Percentiles rank a stretch among this genome's conserved stretches.
phyloP scores from a whole-genome alignment of 1,284 basidiomycete species.

The Trametes polyzona region DNA sequence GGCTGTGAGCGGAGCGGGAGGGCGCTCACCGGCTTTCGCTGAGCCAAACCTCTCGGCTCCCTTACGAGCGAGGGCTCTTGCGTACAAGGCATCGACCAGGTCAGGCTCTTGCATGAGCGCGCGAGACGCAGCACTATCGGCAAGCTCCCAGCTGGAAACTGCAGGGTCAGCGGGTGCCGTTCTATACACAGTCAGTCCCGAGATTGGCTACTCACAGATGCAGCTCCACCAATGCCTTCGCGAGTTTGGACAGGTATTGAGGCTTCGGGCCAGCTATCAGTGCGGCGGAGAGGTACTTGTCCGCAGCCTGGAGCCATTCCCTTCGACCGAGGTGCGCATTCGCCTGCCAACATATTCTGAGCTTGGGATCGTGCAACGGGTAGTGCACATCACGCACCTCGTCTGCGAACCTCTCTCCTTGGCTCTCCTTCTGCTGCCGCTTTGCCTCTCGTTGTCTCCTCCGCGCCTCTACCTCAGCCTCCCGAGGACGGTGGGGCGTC shows the following conservation, averaged over 20 bases:
- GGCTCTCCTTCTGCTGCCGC: constrained; percentile 1
- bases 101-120: constrained; percentile 47
- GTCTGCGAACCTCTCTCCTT: constrained; percentile 7
- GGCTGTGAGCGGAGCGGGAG: background rate
- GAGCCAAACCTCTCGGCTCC: constrained; percentile 39
- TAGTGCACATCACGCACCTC: constrained; percentile 5
- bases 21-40: constrained; percentile 42
- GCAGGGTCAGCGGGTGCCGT: background rate
- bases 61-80: constrained; percentile 47
- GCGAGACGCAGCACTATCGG: constrained; percentile 44
- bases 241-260: constrained; percentile 44
- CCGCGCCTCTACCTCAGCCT: constrained; percentile 15
- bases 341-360: constrained; percentile 19
- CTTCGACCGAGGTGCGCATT: constrained; percentile 29
- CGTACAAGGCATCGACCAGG: constrained; percentile 46
- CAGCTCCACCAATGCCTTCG: constrained; percentile 45
- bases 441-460: constrained; percentile 8
- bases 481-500: constrained; percentile 8
- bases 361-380: too few relatives aligned
- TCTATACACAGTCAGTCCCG: background rate
- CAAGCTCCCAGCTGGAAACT: constrained; percentile 43
- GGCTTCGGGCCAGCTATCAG: constrained; percentile 29
- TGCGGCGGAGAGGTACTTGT: constrained; percentile 30
- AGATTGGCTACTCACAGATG: constrained; percentile 36
- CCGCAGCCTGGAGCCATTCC: constrained; percentile 27